A percentile compares a stretch with the other conserved stretches of the same genome.
These are phyloP conservation scores for Hirschfeldia incana DNA, from an alignment of 345 rosid species.

Conservation along the genomic window DNA sequence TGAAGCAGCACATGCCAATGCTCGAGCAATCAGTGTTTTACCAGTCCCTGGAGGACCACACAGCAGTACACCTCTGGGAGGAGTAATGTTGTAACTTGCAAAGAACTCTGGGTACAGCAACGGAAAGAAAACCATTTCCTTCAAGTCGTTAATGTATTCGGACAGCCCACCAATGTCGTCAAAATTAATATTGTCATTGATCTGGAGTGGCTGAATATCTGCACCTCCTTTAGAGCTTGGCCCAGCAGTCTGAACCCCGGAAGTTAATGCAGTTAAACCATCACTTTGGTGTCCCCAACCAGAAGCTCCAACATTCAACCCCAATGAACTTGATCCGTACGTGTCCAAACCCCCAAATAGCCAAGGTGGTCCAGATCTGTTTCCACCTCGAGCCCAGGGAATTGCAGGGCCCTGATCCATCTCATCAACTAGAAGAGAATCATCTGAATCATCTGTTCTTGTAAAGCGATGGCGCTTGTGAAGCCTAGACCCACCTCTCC, in stretches of 20 bases:
- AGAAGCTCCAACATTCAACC: constrained; percentile 93
- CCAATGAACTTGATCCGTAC: constrained; percentile 79
- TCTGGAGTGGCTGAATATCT: constrained; percentile 98
- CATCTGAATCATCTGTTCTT: constrained; percentile 96
- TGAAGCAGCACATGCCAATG: constrained; percentile 99
- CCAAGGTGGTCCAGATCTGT: constrained; percentile 96
- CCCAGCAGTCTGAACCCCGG: constrained; percentile 98
- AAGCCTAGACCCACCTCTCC: constrained; percentile 93
- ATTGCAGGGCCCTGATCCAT: constrained; percentile 94
- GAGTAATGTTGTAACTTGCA: constrained; percentile 91
- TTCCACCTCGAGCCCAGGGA: constrained; percentile 96
- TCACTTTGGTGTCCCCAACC: constrained; percentile 99
- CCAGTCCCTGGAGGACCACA: constrained; percentile 99
- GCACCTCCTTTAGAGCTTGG: constrained; percentile 99
- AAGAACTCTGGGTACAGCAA: constrained; percentile 97
- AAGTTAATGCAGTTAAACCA: constrained; percentile 62
- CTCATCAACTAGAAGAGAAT: constrained; percentile 99
- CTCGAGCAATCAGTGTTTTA: constrained; percentile 97
- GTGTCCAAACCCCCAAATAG: constrained; percentile 94
- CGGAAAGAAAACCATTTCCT: constrained; percentile 99
- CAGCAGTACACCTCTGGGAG: constrained; percentile 96
- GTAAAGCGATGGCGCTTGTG: constrained; percentile 85
- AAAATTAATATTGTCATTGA: constrained; percentile 90
- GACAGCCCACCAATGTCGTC: constrained; percentile 98
- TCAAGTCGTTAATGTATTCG: constrained; percentile 85